Evolutionary conservation across 805 yeast species (phyloP).

Genomic region (Myxozyma neglecta): DNA sequence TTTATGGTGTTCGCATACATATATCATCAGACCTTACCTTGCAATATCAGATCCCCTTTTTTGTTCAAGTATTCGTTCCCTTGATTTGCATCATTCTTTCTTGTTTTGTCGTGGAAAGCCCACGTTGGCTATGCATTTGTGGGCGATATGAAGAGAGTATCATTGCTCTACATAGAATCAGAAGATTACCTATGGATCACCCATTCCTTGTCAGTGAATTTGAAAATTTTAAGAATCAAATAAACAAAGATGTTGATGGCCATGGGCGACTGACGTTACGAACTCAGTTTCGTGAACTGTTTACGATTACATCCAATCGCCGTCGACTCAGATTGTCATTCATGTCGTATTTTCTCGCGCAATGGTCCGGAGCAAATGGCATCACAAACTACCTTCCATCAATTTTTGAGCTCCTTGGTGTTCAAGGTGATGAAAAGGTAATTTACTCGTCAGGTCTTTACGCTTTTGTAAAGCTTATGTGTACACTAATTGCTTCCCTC

Average conservation of each 20-base stretch:
- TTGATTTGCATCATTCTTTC: not conserved
- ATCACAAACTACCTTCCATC: constrained; percentile 19
- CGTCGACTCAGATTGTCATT: constrained; percentile 9
- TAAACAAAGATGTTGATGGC: not conserved
- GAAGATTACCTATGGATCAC: constrained; percentile 3
- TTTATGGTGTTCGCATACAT: constrained; percentile 8
- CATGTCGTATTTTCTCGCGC: constrained; percentile 20
- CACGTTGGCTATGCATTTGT: constrained; percentile 13
- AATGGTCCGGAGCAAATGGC: constrained; percentile 21
- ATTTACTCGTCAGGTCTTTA: constrained; percentile 17
- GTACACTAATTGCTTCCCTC: constrained; percentile 13
- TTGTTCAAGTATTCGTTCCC: constrained; percentile 17
- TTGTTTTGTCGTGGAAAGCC: constrained; percentile 10
- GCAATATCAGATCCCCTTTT: constrained; percentile 16
- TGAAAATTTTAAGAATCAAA: not conserved
- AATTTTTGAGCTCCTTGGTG: constrained; percentile 16
- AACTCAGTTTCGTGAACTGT: constrained; percentile 1
- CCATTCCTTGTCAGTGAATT: constrained; percentile 1
- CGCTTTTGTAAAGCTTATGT: constrained; percentile 11
- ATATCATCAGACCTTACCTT: not conserved
- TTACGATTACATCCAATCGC: constrained; percentile 1
- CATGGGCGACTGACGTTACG: constrained; percentile 1
- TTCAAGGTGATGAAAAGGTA: not conserved
- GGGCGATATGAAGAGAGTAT: constrained; percentile 8
- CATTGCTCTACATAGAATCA: constrained; percentile 2